phyloP scores from a whole-genome alignment of 345 rosid genomes.

The Populus simonii region DNA sequence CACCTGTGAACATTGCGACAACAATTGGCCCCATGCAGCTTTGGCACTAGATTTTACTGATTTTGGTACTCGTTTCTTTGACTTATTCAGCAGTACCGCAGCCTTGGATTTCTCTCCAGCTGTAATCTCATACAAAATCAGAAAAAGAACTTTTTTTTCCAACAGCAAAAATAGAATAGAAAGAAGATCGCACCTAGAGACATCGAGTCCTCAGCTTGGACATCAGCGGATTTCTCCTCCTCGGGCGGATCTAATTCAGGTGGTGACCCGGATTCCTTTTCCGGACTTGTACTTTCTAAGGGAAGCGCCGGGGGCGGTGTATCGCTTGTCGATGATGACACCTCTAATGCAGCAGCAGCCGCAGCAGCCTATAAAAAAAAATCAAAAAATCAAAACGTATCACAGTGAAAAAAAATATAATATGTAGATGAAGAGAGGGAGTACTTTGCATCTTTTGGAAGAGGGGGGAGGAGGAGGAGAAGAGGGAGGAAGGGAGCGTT shows the following conservation, averaged over 20 bases:
- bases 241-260: slow-evolving; percentile 68
- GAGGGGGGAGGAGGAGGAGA: slow-evolving; percentile 52
- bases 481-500: slow-evolving; percentile 49
- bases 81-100: slow-evolving; percentile 21
- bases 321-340: slow-evolving; percentile 54
- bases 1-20: slow-evolving; percentile 84
- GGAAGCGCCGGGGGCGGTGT: slow-evolving; percentile 26
- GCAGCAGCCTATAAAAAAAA: slow-evolving; percentile 32
- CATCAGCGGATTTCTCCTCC: slow-evolving; percentile 45
- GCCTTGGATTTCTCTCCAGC: slow-evolving; percentile 44
- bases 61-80: slow-evolving; percentile 41
- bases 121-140: slow-evolving; percentile 29
- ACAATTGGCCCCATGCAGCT: slow-evolving; percentile 85
- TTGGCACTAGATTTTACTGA: slow-evolving; percentile 37
- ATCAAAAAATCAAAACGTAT: slow-evolving; percentile 16
- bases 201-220: slow-evolving; percentile 45
- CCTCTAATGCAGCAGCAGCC: slow-evolving; percentile 37
- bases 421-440: neutral
- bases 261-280: slow-evolving; percentile 51
- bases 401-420: neutral
- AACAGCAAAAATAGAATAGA: slow-evolving; percentile 27
- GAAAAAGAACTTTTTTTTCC: neutral
- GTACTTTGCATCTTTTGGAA: slow-evolving; percentile 78
- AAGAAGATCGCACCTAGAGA: slow-evolving; percentile 48
- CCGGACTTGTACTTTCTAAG: slow-evolving; percentile 35